These are phyloP conservation scores for Fusarium circinatum DNA, from an alignment of 2,329 filamentous ascomycete genomes.

Conservation along the genomic window DNA sequence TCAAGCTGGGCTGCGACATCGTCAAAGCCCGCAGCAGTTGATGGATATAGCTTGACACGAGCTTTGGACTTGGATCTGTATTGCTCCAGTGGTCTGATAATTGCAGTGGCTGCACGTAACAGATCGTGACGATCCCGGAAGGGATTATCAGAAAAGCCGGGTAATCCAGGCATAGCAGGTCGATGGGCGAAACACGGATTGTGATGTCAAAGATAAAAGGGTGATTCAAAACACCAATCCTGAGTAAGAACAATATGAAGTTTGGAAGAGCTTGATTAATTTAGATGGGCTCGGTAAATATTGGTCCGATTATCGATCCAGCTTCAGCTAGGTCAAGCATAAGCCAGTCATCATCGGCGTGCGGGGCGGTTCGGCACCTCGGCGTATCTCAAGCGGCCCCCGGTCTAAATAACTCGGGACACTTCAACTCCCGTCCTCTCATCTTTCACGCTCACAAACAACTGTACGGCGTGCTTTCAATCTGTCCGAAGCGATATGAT, in stretches of 20 bases:
- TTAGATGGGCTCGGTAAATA: neutral
- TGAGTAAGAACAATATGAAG: neutral
- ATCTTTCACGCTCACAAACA: neutral
- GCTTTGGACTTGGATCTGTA: conserved; percentile 50
- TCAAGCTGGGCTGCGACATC: conserved; percentile 57
- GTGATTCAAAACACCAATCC: neutral
- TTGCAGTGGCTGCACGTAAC: conserved; percentile 46
- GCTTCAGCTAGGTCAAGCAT: neutral
- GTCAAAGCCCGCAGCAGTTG: conserved; percentile 55
- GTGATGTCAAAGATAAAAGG: neutral
- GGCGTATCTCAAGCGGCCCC: neutral
- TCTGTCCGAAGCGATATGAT: neutral
- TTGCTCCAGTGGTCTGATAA: conserved; percentile 47
- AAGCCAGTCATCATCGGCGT: neutral
- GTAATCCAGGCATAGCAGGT: conserved; percentile 48
- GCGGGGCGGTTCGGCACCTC: neutral
- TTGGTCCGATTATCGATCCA: neutral
- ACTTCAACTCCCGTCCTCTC: neutral
- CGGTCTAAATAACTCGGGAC: neutral
- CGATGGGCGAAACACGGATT: neutral
- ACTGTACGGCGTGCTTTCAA: neutral
- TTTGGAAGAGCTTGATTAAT: neutral
- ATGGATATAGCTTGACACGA: conserved; percentile 50
- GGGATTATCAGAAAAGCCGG: conserved; percentile 54
- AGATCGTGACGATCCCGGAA: conserved; percentile 50